Evolutionary conservation across 768 basidiomycete genomes (phyloP).

Genomic region (Lentinus brumalis): DNA sequence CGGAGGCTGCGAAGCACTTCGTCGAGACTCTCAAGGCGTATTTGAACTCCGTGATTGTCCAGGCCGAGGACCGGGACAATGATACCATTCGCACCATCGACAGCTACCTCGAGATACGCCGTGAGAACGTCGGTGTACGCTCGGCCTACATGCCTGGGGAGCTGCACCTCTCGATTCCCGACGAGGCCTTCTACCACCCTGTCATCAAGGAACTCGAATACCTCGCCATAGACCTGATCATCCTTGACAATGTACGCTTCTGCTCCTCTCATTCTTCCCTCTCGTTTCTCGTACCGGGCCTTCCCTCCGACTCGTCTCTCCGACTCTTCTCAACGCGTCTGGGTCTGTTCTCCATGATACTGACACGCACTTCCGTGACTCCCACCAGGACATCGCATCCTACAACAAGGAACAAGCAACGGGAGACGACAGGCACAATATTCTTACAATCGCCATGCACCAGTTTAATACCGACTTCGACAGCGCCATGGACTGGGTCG

Average conservation of each 20-base stretch:
- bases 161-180: slow-evolving; percentile 60
- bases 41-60: slow-evolving; percentile 23
- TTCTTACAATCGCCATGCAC: slow-evolving; percentile 31
- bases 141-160: slow-evolving; percentile 20
- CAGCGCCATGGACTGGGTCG: slow-evolving; percentile 22
- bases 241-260: slow-evolving; percentile 60
- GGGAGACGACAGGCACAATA: slow-evolving; percentile 30
- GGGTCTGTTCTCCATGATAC: slow-evolving; percentile 1
- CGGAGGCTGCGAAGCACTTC: slow-evolving; percentile 15
- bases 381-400: slow-evolving; percentile 26
- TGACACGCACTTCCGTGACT: slow-evolving; percentile 22
- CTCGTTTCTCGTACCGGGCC: too few relatives aligned
- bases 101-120: slow-evolving; percentile 25
- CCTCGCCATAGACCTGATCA: slow-evolving; percentile 60
- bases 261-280: too few relatives aligned
- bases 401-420: slow-evolving; percentile 27
- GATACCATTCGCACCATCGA: slow-evolving; percentile 21
- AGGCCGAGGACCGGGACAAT: slow-evolving; percentile 25
- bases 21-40: slow-evolving; percentile 23
- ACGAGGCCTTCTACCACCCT: slow-evolving; percentile 58
- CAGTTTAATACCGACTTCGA: slow-evolving; percentile 17
- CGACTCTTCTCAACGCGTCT: too few relatives aligned
- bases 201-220: slow-evolving; percentile 52
- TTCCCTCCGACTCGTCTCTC: too few relatives aligned
- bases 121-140: slow-evolving; percentile 23